phyloP scores from a whole-genome alignment of 2,329 filamentous ascomycete species.

The Talaromyces sp. region DNA sequence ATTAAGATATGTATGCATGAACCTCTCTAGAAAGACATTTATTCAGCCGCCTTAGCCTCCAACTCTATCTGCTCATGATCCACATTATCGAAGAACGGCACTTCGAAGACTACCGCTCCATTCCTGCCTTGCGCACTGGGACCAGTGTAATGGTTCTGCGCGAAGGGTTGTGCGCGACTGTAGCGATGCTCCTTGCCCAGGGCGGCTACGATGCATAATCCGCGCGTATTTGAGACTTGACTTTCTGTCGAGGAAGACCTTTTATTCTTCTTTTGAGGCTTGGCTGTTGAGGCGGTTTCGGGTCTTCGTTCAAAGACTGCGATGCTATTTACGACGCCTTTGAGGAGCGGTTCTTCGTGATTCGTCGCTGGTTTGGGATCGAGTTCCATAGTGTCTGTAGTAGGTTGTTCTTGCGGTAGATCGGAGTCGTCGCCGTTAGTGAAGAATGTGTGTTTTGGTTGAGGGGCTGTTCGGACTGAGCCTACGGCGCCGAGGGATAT shows the following conservation, averaged over 20 bases:
- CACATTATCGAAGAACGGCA: constrained; percentile 49
- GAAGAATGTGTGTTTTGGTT: constrained; percentile 33
- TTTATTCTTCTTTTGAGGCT: constrained; percentile 16
- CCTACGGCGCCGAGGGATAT: constrained; percentile 69
- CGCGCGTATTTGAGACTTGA: constrained; percentile 39
- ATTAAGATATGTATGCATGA: background rate
- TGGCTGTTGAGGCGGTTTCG: background rate
- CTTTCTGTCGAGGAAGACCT: constrained; percentile 15
- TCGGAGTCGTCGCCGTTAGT: background rate
- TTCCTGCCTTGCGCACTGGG: constrained; percentile 60
- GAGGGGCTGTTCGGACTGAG: constrained; percentile 25
- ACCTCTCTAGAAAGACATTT: background rate
- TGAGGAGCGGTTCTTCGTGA: constrained; percentile 45
- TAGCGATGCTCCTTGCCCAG: constrained; percentile 82
- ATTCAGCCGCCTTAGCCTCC: background rate
- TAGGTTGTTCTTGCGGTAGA: background rate
- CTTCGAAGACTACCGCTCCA: constrained; percentile 82
- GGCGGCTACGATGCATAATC: constrained; percentile 79
- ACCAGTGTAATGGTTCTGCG: constrained; percentile 38
- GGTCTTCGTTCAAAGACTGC: constrained; percentile 76
- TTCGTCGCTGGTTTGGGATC: background rate
- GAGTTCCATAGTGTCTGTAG: background rate
- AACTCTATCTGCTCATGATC: constrained; percentile 20
- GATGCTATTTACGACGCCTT: constrained; percentile 84
- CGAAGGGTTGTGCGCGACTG: constrained; percentile 68